phyloP scores from a whole-genome alignment of 1,139 yeast species.

The Debaryomycetaceae sp. region DNA sequence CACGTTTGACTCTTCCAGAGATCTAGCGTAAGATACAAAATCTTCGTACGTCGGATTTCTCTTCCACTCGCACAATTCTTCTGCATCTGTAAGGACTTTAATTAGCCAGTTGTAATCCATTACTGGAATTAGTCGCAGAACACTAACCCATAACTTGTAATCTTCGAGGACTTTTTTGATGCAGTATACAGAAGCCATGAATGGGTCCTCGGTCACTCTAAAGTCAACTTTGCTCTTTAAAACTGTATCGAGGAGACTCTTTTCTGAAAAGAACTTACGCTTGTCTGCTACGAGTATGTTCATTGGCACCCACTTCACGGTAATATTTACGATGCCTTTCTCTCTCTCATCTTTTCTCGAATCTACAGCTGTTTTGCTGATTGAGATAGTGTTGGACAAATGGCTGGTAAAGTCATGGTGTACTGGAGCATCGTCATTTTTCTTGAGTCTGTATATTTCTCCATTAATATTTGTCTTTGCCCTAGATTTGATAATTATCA shows the following conservation, averaged over 20 bases:
- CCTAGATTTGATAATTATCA: constrained; percentile 23
- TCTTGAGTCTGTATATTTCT: constrained; percentile 17
- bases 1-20: constrained; percentile 5
- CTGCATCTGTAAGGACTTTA: constrained; percentile 9
- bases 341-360: constrained; percentile 11
- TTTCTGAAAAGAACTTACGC: not conserved
- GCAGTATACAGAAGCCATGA: constrained; percentile 25
- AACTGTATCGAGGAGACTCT: constrained; percentile 1
- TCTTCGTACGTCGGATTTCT: constrained; percentile 10
- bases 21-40: constrained; percentile 14
- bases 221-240: constrained; percentile 19
- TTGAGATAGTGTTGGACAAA: constrained; percentile 13
- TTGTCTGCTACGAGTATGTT: constrained; percentile 7
- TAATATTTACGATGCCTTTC: constrained; percentile 7
- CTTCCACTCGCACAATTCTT: constrained; percentile 20
- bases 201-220: constrained; percentile 16
- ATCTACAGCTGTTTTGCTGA: constrained; percentile 11
- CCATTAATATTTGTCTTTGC: constrained; percentile 32
- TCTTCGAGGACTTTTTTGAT: constrained; percentile 11
- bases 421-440: constrained; percentile 14
- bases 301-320: constrained; percentile 24
- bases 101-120: constrained; percentile 23
- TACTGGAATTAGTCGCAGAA: constrained; percentile 26
- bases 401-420: constrained; percentile 13
- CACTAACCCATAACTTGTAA: constrained; percentile 16